Evolutionary conservation across 1,284 basidiomycete species (phyloP).

Genomic region (Retiboletus flavoniger): DNA sequence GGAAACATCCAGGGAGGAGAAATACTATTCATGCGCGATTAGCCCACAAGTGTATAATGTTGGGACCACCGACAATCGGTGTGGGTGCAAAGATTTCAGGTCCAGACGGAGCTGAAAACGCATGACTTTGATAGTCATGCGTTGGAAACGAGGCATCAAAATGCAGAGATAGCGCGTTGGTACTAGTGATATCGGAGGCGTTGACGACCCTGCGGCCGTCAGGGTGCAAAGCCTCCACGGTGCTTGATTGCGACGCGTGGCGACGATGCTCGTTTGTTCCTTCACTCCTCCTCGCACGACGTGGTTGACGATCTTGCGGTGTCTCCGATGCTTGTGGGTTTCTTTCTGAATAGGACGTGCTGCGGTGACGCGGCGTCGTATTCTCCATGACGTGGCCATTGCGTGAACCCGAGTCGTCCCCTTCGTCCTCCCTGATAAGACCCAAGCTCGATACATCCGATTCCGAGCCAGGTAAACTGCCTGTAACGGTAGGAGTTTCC

Average conservation of each 20-base stretch:
- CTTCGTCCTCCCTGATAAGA: conserved; percentile 35
- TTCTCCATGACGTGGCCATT: conserved; percentile 10
- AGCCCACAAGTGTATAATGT: conserved; percentile 35
- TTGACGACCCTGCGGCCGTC: conserved; percentile 16
- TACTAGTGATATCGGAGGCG: conserved; percentile 23
- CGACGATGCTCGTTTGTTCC: conserved; percentile 17
- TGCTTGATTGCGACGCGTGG: conserved; percentile 21
- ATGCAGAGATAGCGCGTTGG: conserved; percentile 36
- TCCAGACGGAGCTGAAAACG: conserved; percentile 24
- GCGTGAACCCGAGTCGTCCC: conserved; percentile 15
- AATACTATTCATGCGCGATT: conserved; percentile 29
- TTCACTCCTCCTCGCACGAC: conserved; percentile 26
- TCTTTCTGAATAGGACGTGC: conserved; percentile 18
- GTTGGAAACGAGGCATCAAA: conserved; percentile 36
- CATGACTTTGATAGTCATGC: conserved; percentile 23
- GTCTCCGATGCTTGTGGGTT: conserved; percentile 11
- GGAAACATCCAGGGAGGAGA: neutral
- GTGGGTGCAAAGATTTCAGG: conserved; percentile 35
- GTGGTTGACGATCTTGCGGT: conserved; percentile 18
- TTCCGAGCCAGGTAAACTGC: conserved; percentile 20
- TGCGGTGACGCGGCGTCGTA: conserved; percentile 20
- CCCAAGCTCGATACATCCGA: conserved; percentile 28
- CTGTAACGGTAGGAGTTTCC: conserved; percentile 21
- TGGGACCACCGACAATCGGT: conserved; percentile 34
- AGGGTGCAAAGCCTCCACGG: conserved; percentile 24